A percentile compares a stretch with the other conserved stretches of the same genome.
These are phyloP conservation scores for Conoideocrella luteorostrata DNA, from an alignment of 2,329 filamentous ascomycete species.

Conservation along the genomic window DNA sequence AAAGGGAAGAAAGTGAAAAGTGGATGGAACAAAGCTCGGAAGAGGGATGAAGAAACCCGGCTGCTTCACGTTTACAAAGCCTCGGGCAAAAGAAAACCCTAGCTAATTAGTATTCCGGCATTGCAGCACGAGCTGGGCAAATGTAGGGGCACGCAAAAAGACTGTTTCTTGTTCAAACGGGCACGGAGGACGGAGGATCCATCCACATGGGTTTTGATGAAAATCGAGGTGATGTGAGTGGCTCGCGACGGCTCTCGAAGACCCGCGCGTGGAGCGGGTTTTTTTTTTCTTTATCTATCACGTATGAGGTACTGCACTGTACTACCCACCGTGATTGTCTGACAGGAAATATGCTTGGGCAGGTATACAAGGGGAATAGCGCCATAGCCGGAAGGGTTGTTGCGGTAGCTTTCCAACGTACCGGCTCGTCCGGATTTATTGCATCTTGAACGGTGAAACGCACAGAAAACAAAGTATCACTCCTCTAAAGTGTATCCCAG, in stretches of 20 bases:
- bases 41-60: no score
- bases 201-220: constrained; percentile 4
- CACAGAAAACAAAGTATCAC: no score
- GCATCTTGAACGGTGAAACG: no score
- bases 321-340: no score
- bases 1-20: background rate
- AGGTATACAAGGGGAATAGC: no score
- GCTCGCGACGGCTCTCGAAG: background rate
- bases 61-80: constrained; percentile 1
- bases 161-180: constrained; percentile 1
- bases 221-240: constrained; percentile 13
- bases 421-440: no score
- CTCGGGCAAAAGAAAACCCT: constrained; percentile 7
- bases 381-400: no score
- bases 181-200: constrained; percentile 2
- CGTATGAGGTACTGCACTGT: background rate
- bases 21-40: constrained; percentile 1
- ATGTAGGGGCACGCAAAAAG: background rate
- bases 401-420: no score
- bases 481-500: no score
- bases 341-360: no score
- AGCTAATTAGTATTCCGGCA: background rate
- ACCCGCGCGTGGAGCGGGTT: constrained; percentile 1
- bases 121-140: background rate
- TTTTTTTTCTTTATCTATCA: background rate